Conservation (phyloP, 83 land plant species). For the Picea engelmannii region DNA sequence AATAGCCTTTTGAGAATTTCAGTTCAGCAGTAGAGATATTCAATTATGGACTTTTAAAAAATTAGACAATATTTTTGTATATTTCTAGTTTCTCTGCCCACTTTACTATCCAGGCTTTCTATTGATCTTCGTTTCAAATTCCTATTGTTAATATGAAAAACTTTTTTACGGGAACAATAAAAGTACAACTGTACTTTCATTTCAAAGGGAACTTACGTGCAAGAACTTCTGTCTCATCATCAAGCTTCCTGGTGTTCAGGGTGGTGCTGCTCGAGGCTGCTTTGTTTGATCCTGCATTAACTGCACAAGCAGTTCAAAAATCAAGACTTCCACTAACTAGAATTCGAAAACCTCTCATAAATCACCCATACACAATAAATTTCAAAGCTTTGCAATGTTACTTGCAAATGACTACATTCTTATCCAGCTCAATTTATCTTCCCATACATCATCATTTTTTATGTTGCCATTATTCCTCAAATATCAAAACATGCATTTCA, state of each 20-base stretch:
- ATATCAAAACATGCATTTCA: too few relatives aligned
- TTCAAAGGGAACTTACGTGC: slow-evolving; percentile 59
- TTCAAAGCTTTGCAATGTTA: not conserved
- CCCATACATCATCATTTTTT: not conserved
- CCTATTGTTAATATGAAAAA: too few relatives aligned
- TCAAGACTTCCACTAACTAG: not conserved
- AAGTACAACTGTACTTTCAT: too few relatives aligned
- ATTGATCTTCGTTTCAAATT: too few relatives aligned
- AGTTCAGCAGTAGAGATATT: too few relatives aligned
- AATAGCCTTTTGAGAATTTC: too few relatives aligned
- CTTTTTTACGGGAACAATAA: too few relatives aligned
- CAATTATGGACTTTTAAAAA: too few relatives aligned
- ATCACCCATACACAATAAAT: not conserved
- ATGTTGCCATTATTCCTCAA: too few relatives aligned
- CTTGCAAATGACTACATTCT: not conserved
- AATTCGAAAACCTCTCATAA: not conserved
- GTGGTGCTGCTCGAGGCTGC: slow-evolving; percentile 92
- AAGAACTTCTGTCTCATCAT: slow-evolving; percentile 94
- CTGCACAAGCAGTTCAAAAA: slow-evolving; percentile 37
- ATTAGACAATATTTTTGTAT: too few relatives aligned
- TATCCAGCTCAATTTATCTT: not conserved
- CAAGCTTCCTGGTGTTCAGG: slow-evolving; percentile 93
- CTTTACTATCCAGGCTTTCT: too few relatives aligned
- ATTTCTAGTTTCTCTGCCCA: too few relatives aligned
- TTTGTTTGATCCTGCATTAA: slow-evolving; percentile 89